These are phyloP conservation scores for Oxalis stricta DNA, from an alignment of 441 rosid species.

Conservation along the genomic window DNA sequence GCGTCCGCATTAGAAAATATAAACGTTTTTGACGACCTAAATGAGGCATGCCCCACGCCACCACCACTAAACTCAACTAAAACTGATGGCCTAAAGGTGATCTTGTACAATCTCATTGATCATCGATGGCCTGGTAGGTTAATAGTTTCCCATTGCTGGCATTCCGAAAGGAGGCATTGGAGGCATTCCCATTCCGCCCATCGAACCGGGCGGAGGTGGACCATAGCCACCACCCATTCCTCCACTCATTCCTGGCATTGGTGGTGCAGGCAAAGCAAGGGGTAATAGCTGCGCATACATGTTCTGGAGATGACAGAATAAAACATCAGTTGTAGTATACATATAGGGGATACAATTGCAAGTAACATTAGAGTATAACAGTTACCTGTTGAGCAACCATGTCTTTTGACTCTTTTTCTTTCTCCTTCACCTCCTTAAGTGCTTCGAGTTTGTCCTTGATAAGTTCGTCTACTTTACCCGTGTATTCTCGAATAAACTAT, in stretches of 20 bases:
- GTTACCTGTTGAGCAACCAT: conserved; percentile 88
- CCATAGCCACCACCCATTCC: conserved; percentile 52
- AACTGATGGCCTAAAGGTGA: too few species aligned
- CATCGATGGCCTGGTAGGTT: not conserved
- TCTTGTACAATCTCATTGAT: not conserved
- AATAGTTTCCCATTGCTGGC: conserved; percentile 93
- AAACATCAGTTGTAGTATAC: not conserved
- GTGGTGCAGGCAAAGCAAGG: conserved; percentile 94
- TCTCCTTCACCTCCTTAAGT: conserved; percentile 61
- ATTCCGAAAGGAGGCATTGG: conserved; percentile 90
- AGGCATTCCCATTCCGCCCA: conserved; percentile 92
- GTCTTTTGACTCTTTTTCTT: conserved; percentile 89
- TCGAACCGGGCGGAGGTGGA: conserved; percentile 58
- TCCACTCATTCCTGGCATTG: conserved; percentile 88
- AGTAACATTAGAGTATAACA: not conserved
- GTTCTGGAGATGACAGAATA: conserved; percentile 42
- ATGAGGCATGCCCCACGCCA: too few species aligned
- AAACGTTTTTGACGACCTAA: too few species aligned
- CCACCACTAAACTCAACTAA: too few species aligned
- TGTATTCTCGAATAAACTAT: conserved; percentile 87
- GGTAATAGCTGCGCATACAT: conserved; percentile 97
- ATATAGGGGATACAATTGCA: too few species aligned
- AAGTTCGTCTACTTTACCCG: conserved; percentile 91
- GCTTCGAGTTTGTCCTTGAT: conserved; percentile 77
- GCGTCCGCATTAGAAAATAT: too few species aligned